Evolutionary conservation across 805 yeast species (phyloP), one percentile per base, ranked within the genome.

Genomic region (Brettanomyces naardenensis): DNA sequence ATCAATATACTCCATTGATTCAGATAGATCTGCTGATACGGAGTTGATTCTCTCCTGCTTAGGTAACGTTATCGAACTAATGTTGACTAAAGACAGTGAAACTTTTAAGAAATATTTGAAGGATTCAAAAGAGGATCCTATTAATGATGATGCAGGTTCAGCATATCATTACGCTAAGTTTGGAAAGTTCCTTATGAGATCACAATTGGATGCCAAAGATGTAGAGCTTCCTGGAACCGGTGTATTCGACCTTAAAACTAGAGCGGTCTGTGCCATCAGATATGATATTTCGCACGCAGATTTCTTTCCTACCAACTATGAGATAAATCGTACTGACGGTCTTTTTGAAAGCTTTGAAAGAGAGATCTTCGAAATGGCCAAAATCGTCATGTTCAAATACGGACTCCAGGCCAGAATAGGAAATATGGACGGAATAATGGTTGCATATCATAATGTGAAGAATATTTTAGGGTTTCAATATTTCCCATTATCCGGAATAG

Each of bases 381-480:
- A 84, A 41, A 73, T 90, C 2, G 80, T 92, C 0, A 61, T 90
- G 60, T 64, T 90, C 48, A 90, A 90, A 60, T 90, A 90, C 53
- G 73, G 84, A 3, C 66, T 90, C 46, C 97, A 92, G 58, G 97
- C 96, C 0, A 69, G 97, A 44, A 83, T 90, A 30, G 98, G 97
- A 3, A 78, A 83, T 49, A 90, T 92, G 97, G 97, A 89, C 59
- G 98, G 98, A 5, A 86, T 92, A 3, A 87, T 85, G 48, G 69
- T 90, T 13, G 96, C 96, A 0, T 90, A 80, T 57, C 98, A 90
- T 58, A 90, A 89, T 56, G 71, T 87, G 36, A 68, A 74, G 22
- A 65, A 77, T 34, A 73, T 89, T 48, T 86, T 90, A 59, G 98
- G 97, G 3, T 92, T 88, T 58, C 90, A 88, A 57, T 90, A 90